These are phyloP conservation scores for Sporothrix dimorphospora DNA, from an alignment of 2,329 filamentous ascomycete species.

Conservation along the genomic window DNA sequence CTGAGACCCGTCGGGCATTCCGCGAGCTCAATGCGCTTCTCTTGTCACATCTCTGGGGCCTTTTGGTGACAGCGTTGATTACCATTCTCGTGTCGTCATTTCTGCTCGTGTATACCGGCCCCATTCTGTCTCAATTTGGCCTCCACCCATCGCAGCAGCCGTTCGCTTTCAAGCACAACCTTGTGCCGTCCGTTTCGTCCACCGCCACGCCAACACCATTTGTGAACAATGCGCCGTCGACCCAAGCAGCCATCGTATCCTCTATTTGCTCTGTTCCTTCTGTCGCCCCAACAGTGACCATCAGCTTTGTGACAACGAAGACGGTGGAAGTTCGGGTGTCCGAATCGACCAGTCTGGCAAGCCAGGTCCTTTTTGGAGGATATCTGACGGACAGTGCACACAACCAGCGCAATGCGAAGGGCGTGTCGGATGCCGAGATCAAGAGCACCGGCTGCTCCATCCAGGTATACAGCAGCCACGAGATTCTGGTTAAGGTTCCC, in stretches of 20 bases:
- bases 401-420: constrained; percentile 17
- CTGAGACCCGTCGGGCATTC: background rate
- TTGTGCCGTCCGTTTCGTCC: background rate
- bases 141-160: background rate
- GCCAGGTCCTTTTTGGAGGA: constrained; percentile 42
- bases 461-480: constrained; percentile 50
- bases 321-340: constrained; percentile 39
- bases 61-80: background rate
- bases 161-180: background rate
- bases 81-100: background rate
- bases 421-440: constrained; percentile 36
- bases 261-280: constrained; percentile 30
- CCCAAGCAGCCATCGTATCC: background rate
- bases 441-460: constrained; percentile 50
- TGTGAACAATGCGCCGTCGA: too few relatives aligned
- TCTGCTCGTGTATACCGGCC: background rate
- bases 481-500: constrained; percentile 59
- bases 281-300: constrained; percentile 38
- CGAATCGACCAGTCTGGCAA: constrained; percentile 36
- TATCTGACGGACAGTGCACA: constrained; percentile 46
- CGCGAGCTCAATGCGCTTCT: background rate
- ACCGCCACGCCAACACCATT: background rate
- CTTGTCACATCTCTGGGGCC: background rate
- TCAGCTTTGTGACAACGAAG: constrained; percentile 45
- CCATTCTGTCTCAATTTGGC: background rate